Base-by-base conservation (phyloP, 306 rosid species). In the Vigna trinervia region DNA sequence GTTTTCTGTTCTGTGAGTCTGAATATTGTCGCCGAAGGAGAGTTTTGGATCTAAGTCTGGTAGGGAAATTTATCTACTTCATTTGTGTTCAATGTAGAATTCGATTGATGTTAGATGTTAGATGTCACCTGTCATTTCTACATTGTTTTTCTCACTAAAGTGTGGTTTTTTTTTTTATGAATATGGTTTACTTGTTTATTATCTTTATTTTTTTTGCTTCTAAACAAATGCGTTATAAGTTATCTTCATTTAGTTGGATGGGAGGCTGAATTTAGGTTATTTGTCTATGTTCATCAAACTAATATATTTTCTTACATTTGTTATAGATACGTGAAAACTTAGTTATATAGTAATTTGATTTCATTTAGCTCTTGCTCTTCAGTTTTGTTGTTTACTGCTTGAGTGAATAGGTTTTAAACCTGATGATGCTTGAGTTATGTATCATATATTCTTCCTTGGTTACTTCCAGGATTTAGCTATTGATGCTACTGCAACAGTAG, bases 401-500 rank as follows among this genome's bases (percentile, higher is more conserved):
- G 20, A 82, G 52, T 66, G 70, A 58, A 46, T 47, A 19, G 28
- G 75, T 38, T 73, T 57, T 53, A 41, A 39, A 28, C 58, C 66
- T 30, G n/a, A 54, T 46, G 41, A 56, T 56, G 34, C 50, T 69
- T 26, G 50, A 71, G 32, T 70, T 63, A 5, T 63, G n/a, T 62
- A 30, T 70, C 17, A 64, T 51, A 52, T 78, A 39, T 69, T 54
- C 74, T 83, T 1, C 82, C 53, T 46, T 74, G 74, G 41, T 79
- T 71, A 57, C 62, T 47, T 74, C 22, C 85, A 94, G 98, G 98
- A 93, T 84, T 75, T 93, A 73, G 98, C 98, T 38, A 90, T 93
- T 82, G 98, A 91, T 77, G 98, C 98, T 61, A 93, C 98, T 75
- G 68, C 91, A 82, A 91, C 87, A 63, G 93, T 91, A 4, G 97